Conservation (phyloP, 1,139 yeast species). For the Taphrina wiesneri region DNA sequence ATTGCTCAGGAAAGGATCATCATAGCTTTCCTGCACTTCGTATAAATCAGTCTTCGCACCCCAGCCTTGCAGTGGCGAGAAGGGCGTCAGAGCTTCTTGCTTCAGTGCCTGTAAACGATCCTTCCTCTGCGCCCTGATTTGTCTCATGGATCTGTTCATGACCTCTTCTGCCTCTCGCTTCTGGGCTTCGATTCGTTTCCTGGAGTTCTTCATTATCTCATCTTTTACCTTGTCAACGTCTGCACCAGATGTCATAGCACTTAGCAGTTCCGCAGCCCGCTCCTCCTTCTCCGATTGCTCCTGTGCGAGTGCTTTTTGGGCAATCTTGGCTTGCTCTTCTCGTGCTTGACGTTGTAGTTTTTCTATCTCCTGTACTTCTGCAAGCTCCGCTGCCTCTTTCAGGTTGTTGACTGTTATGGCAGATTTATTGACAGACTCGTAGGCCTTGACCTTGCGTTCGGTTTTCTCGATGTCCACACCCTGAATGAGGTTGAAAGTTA, state of each 20-base stretch:
- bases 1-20: conserved; percentile 60
- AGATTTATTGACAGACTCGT: conserved; percentile 74
- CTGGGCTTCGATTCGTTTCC: conserved; percentile 56
- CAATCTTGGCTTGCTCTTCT: conserved; percentile 46
- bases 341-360: conserved; percentile 65
- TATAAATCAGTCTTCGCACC: conserved; percentile 58
- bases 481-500: conserved; percentile 73
- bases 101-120: conserved; percentile 50
- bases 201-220: conserved; percentile 62
- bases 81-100: conserved; percentile 57
- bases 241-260: conserved; percentile 59
- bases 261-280: conserved; percentile 68
- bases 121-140: conserved; percentile 12
- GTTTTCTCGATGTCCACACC: conserved; percentile 71
- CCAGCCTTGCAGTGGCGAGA: conserved; percentile 94
- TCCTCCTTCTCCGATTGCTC: conserved; percentile 48
- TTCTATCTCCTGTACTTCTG: conserved; percentile 63
- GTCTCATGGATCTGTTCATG: conserved; percentile 40
- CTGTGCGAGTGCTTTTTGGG: conserved; percentile 46
- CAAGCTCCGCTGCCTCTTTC: conserved; percentile 66
- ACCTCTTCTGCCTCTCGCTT: conserved; percentile 56
- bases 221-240: conserved; percentile 56
- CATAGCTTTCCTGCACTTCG: conserved; percentile 54
- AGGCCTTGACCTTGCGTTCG: conserved; percentile 65
- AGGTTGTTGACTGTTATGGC: conserved; percentile 74